Evolutionary conservation across 257 asterid genomes (phyloP), one percentile per base, ranked within the genome.

Genomic region (Handroanthus guayacan): DNA sequence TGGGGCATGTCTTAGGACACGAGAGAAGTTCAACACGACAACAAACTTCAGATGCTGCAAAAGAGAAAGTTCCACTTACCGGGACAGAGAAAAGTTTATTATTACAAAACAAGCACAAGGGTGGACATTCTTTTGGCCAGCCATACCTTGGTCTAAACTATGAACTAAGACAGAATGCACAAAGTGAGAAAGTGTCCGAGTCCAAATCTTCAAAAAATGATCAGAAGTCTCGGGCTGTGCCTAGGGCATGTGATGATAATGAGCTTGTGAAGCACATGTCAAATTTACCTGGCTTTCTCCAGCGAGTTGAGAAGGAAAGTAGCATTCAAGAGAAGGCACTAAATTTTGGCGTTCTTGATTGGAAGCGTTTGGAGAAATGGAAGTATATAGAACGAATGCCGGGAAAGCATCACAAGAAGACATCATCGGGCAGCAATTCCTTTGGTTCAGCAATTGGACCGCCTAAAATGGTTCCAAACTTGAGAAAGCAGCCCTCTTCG

Each of bases 201-300:
- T 75, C 75, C 51, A 80, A 74, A 54, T 71, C 84, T 69, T 85
- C 89, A 2, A 79, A 69, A 71, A 78, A 65, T 79, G 74, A 60
- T 74, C 80, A 67, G 50, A 88, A 79, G 69, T 78, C 77, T 43
- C 77, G 10, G 67, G 67, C 43, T 25, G 79, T 72, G 61, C 76
- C 76, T 61, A 77, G 61, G 70, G 64, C 50, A 47, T 72, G 71
- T 64, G 84, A 84, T 69, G 95, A 86, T 57, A 91, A 88, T 10
- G 99, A 95, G 86, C 95, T 95, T 45, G 89, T 95, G 75, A 89
- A 82, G 84, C 89, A 95, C 88, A 95, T 95, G 99, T 93, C 97
- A 7, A 91, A 89, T 75, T 79, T 93, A 80, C 99, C 98, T 68
- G 74, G 82, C 75, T 95, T 89, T 86, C 97, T 95, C 78, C 96